Conservation (phyloP, 306 rosid species). For the Bauhinia variegata region DNA sequence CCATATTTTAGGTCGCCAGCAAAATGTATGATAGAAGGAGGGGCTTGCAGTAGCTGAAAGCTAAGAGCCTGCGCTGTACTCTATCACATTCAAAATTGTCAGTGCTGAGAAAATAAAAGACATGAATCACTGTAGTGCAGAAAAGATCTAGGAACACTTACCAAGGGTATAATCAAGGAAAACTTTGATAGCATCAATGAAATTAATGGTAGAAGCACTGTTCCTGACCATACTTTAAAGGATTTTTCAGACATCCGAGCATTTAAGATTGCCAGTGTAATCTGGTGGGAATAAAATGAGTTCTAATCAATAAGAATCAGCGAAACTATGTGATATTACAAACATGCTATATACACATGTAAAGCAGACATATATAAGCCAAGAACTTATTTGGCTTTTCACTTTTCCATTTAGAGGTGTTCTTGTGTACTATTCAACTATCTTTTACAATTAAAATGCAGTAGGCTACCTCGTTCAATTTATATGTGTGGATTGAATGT, state of each 20-base stretch:
- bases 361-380: constrained; percentile 6
- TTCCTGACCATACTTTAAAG: constrained; percentile 67
- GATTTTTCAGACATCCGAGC: constrained; percentile 84
- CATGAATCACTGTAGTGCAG: constrained; percentile 13
- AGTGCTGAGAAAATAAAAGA: constrained; percentile 29
- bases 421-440: constrained; percentile 2
- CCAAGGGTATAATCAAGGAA: constrained; percentile 88
- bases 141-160: constrained; percentile 40
- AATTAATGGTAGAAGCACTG: constrained; percentile 49
- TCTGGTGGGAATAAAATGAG: constrained; percentile 49
- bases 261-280: constrained; percentile 73
- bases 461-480: constrained; percentile 17
- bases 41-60: constrained; percentile 85
- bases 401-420: neutral
- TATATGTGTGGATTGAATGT: constrained; percentile 9
- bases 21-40: constrained; percentile 70
- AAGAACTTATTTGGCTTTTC: constrained; percentile 7
- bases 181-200: constrained; percentile 81
- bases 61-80: constrained; percentile 78
- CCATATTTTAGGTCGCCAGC: constrained; percentile 90
- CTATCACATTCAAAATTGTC: constrained; percentile 53
- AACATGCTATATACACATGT: constrained; percentile 6
- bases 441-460: neutral
- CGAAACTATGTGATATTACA: constrained; percentile 17
- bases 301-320: constrained; percentile 29